phyloP scores from a whole-genome alignment of 371 early-diverging fungal genomes.

The Rhizopus sp. region DNA sequence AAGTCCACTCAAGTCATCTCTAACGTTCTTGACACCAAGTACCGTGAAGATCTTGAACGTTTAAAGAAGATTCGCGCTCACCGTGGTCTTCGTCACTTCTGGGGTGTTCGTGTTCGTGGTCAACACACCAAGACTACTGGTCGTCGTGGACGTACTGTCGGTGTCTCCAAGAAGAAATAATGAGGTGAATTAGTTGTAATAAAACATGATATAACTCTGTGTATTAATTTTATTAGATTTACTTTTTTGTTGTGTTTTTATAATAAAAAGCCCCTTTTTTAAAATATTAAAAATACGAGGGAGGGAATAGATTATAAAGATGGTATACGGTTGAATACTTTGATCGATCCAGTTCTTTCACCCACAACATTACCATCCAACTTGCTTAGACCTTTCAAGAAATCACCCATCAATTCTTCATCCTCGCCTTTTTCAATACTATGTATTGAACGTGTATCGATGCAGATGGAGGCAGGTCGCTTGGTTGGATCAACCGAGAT shows the following conservation, averaged over 20 bases:
- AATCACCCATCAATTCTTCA: conserved; percentile 48
- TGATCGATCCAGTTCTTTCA: conserved; percentile 36
- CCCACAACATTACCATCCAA: conserved; percentile 49
- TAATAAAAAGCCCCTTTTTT: neutral
- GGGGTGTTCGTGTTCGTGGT: conserved; percentile 93
- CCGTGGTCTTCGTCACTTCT: conserved; percentile 94
- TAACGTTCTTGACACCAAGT: conserved; percentile 91
- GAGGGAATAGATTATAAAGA: neutral
- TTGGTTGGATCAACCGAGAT: conserved; percentile 24
- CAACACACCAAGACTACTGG: conserved; percentile 98
- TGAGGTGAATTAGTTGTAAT: neutral
- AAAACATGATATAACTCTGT: neutral
- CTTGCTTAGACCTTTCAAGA: conserved; percentile 40
- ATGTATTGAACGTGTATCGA: conserved; percentile 41
- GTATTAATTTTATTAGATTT: no score
- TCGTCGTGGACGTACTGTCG: conserved; percentile 94
- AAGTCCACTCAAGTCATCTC: conserved; percentile 90
- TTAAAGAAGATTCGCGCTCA: conserved; percentile 94
- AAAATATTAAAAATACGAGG: no score
- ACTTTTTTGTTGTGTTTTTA: neutral
- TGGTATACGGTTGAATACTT: conserved; percentile 12
- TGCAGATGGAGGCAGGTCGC: conserved; percentile 44
- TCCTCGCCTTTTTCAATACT: conserved; percentile 22
- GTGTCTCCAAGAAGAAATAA: conserved; percentile 95
- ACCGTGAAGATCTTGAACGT: conserved; percentile 95